Base-by-base conservation (phyloP, 1,284 basidiomycete genomes). In the Heterobasidion occidentale region DNA sequence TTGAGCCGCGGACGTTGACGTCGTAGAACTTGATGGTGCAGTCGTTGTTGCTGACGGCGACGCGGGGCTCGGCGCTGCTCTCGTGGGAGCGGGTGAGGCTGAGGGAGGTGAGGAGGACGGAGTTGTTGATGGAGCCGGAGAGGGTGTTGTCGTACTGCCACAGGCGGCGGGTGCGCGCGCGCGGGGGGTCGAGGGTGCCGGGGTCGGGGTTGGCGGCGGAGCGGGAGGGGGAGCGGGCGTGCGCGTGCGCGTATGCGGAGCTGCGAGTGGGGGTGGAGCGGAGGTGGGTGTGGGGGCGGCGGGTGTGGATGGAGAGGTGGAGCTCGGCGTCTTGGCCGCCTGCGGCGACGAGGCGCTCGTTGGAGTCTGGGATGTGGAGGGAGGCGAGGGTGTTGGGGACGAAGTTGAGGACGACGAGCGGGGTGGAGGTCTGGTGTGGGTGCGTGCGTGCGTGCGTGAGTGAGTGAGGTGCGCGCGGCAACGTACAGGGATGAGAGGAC, bases 21-120 rank as follows among this genome's bases (percentile, higher is more conserved):
- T 90, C 87, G 65, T 83, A 92, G 61, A 92, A 83, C 65, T 84
- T 86, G 65, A 94, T 80, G 0, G 80, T 80, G 56, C 78, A 78
- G 65, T 94, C 90, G 67, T 94, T 95, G 67, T 92, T 93, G 72
- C 86, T 89, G 56, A 93, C 82, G 45, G 83, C 80, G 51, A 93
- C 76, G n/a, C 88, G 77, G 0, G 90, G 87, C 61, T 89, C 85
- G 2, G 77, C 74, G 57, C 77, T 79, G 66, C 79, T 81, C 65
- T 84, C 74, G 61, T 80, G 71, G 33, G 80, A 79, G 57, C 73
- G 73, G 15, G 80, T 76, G 56, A 85, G 71, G 63, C 75, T 83
- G 57, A 84, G 72, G 46, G 75, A 81, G 12, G 81, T 85, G 62
- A 92, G 80, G 55, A 87, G 70, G 48, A 94, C 84, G 11, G 89